These are phyloP conservation scores for Trametes elegans DNA, from an alignment of 768 basidiomycete species.

Conservation along the genomic window DNA sequence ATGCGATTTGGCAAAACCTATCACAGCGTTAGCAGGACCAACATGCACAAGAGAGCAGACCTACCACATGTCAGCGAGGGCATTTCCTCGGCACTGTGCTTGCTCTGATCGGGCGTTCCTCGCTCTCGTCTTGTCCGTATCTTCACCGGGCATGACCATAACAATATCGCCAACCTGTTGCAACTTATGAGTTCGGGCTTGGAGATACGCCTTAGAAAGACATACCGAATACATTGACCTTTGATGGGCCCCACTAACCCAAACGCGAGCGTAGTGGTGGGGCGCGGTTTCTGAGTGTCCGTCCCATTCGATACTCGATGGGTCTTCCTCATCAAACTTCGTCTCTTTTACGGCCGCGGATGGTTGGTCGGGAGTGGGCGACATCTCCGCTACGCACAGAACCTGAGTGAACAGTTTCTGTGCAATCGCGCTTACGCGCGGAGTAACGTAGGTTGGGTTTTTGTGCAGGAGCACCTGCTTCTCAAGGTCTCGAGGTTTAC, in stretches of 20 bases:
- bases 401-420: conserved; percentile 7
- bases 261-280: conserved; percentile 43
- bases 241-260: conserved; percentile 61
- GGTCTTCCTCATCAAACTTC: conserved; percentile 25
- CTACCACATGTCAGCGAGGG: conserved; percentile 63
- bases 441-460: conserved; percentile 31
- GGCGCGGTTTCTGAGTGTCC: conserved; percentile 22
- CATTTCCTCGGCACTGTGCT: conserved; percentile 47
- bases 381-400: not conserved
- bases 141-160: conserved; percentile 58
- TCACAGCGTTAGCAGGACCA: not conserved
- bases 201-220: not conserved
- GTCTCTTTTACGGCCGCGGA: not conserved
- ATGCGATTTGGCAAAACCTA: conserved; percentile 73
- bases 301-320: conserved; percentile 36
- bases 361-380: not conserved
- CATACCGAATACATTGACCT: conserved; percentile 53
- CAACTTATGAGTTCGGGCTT: not conserved
- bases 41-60: conserved; percentile 10
- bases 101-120: conserved; percentile 38
- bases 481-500: conserved; percentile 22
- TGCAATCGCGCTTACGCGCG: conserved; percentile 13
- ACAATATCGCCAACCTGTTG: conserved; percentile 61
- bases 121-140: conserved; percentile 41
- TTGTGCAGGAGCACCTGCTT: conserved; percentile 37